phyloP scores from a whole-genome alignment of 345 rosid genomes.

The Gossypium anomalum region DNA sequence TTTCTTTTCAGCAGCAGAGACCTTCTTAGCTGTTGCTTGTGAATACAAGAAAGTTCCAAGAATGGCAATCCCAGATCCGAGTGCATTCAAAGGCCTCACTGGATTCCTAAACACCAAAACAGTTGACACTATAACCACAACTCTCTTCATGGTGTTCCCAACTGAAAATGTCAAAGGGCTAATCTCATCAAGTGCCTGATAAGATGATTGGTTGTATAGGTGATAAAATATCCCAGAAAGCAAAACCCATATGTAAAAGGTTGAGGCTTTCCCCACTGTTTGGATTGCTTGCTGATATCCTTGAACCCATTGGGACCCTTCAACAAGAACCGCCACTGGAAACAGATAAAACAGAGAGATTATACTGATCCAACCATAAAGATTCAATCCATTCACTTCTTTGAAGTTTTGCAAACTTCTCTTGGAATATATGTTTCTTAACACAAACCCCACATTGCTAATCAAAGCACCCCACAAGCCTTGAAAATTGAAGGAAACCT shows the following conservation, averaged over 20 bases:
- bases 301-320: conserved; percentile 86
- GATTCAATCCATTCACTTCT: conserved; percentile 84
- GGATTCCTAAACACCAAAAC: conserved; percentile 31
- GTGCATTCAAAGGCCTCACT: conserved; percentile 64
- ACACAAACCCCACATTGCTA: conserved; percentile 87
- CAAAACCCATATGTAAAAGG: conserved; percentile 86
- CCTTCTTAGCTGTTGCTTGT: conserved; percentile 66
- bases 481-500: conserved; percentile 77
- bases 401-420: conserved; percentile 69
- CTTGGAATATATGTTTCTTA: conserved; percentile 84
- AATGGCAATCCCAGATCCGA: conserved; percentile 88
- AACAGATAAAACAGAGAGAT: conserved; percentile 66
- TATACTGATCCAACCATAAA: conserved; percentile 82
- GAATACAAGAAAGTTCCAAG: conserved; percentile 86
- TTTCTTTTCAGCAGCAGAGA: not conserved
- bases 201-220: conserved; percentile 86
- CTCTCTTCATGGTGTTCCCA: conserved; percentile 94
- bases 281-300: conserved; percentile 78
- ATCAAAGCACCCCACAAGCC: conserved; percentile 95
- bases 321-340: conserved; percentile 80
- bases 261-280: conserved; percentile 55
- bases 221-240: conserved; percentile 86
- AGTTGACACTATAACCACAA: conserved; percentile 87
- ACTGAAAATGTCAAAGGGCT: conserved; percentile 89
- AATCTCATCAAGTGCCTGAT: conserved; percentile 93